Evolutionary conservation across 495 filamentous ascomycete genomes (phyloP).

Genomic region (Neurospora hispaniola): DNA sequence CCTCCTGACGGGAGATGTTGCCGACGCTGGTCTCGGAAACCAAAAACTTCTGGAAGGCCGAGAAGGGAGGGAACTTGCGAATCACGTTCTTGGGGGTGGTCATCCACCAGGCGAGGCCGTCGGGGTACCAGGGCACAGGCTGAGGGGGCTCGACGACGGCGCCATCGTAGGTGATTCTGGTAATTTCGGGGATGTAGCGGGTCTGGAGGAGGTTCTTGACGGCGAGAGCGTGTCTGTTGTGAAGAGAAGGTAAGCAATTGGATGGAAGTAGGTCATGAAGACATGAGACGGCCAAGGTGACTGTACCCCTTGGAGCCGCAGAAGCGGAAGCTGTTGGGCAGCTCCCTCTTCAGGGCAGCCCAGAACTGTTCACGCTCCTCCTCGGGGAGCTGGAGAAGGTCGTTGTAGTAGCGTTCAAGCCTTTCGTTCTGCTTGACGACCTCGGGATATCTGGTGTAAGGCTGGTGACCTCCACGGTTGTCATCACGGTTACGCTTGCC

Average conservation of each 20-base stretch:
- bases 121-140: constrained; percentile 82
- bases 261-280: background rate
- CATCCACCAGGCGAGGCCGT: constrained; percentile 90
- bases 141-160: constrained; percentile 67
- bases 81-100: constrained; percentile 90
- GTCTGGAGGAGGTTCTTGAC: constrained; percentile 77
- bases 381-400: constrained; percentile 57
- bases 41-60: constrained; percentile 94
- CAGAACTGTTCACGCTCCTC: constrained; percentile 73
- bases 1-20: constrained; percentile 93
- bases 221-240: constrained; percentile 63
- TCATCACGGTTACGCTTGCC: constrained; percentile 3
- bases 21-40: constrained; percentile 94
- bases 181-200: constrained; percentile 83
- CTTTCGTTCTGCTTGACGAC: constrained; percentile 62
- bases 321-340: constrained; percentile 95
- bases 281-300: constrained; percentile 10
- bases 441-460: constrained; percentile 43
- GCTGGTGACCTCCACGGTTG: constrained; percentile 11
- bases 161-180: constrained; percentile 67
- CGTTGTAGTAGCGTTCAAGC: constrained; percentile 76
- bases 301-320: constrained; percentile 73
- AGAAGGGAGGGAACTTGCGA: constrained; percentile 82
- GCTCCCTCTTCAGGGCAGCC: constrained; percentile 63
- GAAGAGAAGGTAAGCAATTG: constrained; percentile 16